Conservation (phyloP, 2,329 filamentous ascomycete genomes). For the Elsinoe batatas region DNA sequence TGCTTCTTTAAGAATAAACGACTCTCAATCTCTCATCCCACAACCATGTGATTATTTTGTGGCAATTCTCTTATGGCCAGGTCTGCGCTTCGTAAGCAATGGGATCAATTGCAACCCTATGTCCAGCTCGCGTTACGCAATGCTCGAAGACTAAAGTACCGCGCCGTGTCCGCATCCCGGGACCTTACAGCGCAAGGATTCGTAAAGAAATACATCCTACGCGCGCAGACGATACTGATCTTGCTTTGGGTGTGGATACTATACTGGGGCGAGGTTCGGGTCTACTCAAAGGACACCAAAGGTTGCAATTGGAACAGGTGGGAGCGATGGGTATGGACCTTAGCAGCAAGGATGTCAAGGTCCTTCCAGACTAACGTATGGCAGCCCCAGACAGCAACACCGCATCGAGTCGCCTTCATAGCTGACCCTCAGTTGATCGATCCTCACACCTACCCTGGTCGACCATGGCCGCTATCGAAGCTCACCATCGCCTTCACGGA, state of each 20-base stretch:
- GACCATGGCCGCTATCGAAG: slow-evolving; percentile 61
- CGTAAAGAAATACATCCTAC: slow-evolving; percentile 3
- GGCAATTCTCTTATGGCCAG: slow-evolving; percentile 8
- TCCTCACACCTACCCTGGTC: slow-evolving; percentile 85
- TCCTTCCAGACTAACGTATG: slow-evolving; percentile 14
- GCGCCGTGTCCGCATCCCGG: not conserved
- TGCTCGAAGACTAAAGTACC: slow-evolving; percentile 1
- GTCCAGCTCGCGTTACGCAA: slow-evolving; percentile 2
- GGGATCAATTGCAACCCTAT: slow-evolving; percentile 11
- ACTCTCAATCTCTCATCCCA: not conserved
- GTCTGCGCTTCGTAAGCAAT: slow-evolving; percentile 4
- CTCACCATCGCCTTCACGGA: slow-evolving; percentile 69
- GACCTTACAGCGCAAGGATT: not conserved
- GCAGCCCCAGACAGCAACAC: slow-evolving; percentile 65
- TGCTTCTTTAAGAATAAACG: not conserved
- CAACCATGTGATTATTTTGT: slow-evolving; percentile 1
- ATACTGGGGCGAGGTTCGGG: slow-evolving; percentile 75
- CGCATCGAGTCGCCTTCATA: slow-evolving; percentile 75
- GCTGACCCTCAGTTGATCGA: slow-evolving; percentile 90
- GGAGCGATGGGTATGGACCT: slow-evolving; percentile 72
- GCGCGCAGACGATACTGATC: slow-evolving; percentile 40
- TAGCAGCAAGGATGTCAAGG: not conserved
- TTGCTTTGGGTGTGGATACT: slow-evolving; percentile 64
- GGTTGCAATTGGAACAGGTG: slow-evolving; percentile 74
- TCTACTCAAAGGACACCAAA: slow-evolving; percentile 61